A percentile compares a stretch with the other conserved stretches of the same genome.
phyloP scores from a whole-genome alignment of 306 rosid species.

The Fagus crenata region DNA sequence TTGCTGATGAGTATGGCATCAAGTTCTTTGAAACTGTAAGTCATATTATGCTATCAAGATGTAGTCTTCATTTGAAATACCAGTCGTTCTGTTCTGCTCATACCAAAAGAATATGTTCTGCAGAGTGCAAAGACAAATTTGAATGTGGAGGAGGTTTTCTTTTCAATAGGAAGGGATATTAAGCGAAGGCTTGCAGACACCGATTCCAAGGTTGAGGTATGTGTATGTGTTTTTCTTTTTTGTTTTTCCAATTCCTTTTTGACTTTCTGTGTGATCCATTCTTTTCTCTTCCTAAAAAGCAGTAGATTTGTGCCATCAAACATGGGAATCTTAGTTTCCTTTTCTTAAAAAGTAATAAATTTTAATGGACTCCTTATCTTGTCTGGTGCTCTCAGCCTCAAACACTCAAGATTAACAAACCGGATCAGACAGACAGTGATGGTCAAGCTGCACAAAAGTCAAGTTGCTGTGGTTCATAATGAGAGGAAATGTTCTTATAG shows the following conservation, averaged over 20 bases:
- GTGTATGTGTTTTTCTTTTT: not conserved
- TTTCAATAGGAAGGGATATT: conserved; percentile 76
- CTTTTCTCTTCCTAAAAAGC: not conserved
- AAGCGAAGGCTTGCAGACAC: conserved; percentile 83
- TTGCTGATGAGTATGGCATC: conserved; percentile 90
- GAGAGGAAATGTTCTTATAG: conserved; percentile 31
- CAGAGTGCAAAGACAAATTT: conserved; percentile 91
- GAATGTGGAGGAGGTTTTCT: conserved; percentile 92
- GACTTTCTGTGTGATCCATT: conserved; percentile 17
- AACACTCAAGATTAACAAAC: conserved; percentile 64
- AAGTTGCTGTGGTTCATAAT: conserved; percentile 66
- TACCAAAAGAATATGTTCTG: conserved; percentile 27
- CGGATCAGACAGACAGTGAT: conserved; percentile 43
- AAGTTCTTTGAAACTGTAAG: conserved; percentile 88
- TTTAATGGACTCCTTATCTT: conserved; percentile 20
- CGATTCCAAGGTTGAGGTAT: conserved; percentile 67
- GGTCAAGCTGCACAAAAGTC: conserved; percentile 62
- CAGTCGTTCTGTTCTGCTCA: conserved; percentile 21
- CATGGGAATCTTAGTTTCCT: conserved; percentile 15
- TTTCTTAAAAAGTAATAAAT: conserved; percentile 4
- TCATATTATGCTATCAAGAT: conserved; percentile 26
- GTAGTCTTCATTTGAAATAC: conserved; percentile 4
- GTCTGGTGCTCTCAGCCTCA: conserved; percentile 53
- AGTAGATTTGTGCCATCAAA: not conserved
- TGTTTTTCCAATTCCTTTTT: not conserved